These are phyloP conservation scores for Kalmanozyma brasiliensis DNA, from an alignment of 1,284 basidiomycete species.

Conservation along the genomic window DNA sequence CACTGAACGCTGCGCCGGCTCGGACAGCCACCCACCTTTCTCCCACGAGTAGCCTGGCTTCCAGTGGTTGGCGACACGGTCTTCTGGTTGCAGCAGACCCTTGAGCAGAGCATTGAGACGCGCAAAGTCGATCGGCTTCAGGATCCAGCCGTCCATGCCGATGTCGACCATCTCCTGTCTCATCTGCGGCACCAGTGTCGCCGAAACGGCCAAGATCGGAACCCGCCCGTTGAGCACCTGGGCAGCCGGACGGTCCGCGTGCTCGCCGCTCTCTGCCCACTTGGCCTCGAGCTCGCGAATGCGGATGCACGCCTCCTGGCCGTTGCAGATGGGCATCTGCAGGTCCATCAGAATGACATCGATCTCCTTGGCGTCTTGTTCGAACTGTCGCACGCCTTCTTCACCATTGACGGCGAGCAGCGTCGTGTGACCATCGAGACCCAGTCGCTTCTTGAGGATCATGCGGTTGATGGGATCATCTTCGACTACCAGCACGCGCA, in stretches of 20 bases:
- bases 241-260: constrained; percentile 51
- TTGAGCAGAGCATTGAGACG: constrained; percentile 54
- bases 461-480: constrained; percentile 80
- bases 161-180: constrained; percentile 73
- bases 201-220: constrained; percentile 85
- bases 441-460: constrained; percentile 78
- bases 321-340: constrained; percentile 86
- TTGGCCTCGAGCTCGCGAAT: constrained; percentile 70
- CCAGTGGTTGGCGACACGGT: constrained; percentile 55
- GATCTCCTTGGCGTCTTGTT: constrained; percentile 74
- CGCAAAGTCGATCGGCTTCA: constrained; percentile 83
- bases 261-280: constrained; percentile 21
- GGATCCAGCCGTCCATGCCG: constrained; percentile 85
- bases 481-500: constrained; percentile 62
- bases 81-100: constrained; percentile 47
- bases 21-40: constrained; percentile 61
- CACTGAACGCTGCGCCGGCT: constrained; percentile 46
- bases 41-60: constrained; percentile 58
- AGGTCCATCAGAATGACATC: constrained; percentile 87
- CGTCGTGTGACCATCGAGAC: constrained; percentile 77
- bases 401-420: constrained; percentile 80
- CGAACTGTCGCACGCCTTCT: constrained; percentile 77
- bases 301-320: constrained; percentile 77
- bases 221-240: constrained; percentile 76
- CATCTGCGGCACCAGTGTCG: constrained; percentile 77